Conservation (phyloP, 106 monocot genomes). For the Phalaenopsis equestris region DNA sequence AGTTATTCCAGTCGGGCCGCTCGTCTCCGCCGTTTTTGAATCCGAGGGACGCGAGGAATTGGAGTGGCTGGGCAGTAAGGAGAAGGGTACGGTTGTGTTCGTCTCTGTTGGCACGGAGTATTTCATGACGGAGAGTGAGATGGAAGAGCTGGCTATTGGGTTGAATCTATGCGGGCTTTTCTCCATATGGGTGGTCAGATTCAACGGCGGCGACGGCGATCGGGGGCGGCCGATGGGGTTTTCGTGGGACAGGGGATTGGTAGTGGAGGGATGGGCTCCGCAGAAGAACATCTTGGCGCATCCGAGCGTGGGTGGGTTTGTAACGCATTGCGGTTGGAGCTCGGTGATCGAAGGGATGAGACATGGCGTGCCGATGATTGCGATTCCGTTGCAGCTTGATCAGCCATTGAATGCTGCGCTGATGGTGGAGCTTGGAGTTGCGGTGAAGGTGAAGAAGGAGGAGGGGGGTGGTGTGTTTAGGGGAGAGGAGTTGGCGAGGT, state of each 20-base stretch:
- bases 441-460: slow-evolving; percentile 19
- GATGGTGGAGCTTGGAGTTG: slow-evolving; percentile 40
- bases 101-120: slow-evolving; percentile 72
- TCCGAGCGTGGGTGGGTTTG: slow-evolving; percentile 32
- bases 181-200: slow-evolving; percentile 62
- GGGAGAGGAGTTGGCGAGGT: slow-evolving; percentile 31
- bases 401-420: slow-evolving; percentile 47
- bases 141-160: slow-evolving; percentile 37
- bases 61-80: neutral
- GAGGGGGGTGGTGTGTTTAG: slow-evolving; percentile 2
- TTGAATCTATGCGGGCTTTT: slow-evolving; percentile 32
- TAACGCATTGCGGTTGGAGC: slow-evolving; percentile 63
- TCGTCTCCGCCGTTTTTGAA: slow-evolving; percentile 11
- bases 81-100: slow-evolving; percentile 36
- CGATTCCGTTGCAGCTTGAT: slow-evolving; percentile 50
- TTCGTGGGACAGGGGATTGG: slow-evolving; percentile 16
- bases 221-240: slow-evolving; percentile 15
- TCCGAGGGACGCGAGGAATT: neutral
- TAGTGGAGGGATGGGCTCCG: slow-evolving; percentile 60
- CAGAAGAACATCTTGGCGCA: slow-evolving; percentile 47
- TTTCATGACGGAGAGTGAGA: slow-evolving; percentile 57
- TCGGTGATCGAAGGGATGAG: slow-evolving; percentile 50
- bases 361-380: slow-evolving; percentile 37
- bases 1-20: slow-evolving; percentile 33
- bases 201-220: neutral